Base-by-base conservation (phyloP, 2,329 filamentous ascomycete genomes). In the Ilyonectria robusta region DNA sequence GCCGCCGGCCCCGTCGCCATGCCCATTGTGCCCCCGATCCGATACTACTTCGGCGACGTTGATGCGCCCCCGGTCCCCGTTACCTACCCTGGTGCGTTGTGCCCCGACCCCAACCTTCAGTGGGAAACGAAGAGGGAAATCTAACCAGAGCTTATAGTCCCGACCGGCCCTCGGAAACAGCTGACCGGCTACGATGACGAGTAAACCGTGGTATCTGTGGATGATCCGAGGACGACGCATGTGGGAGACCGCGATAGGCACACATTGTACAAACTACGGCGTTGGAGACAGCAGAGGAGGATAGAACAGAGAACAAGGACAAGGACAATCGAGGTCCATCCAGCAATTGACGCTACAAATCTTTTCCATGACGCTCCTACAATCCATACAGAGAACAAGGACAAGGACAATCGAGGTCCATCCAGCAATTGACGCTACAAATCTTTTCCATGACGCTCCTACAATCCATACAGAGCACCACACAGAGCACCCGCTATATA, bases 41-140 rank as follows among this genome's bases (percentile, higher is more conserved):
- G 95, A 80, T 83, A 85, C 69, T 86, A 84, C 70, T 81, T 97
- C 64, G 95, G 95, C 75, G 94, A 97, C 79, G 84, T 90, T 74
- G 88, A 91, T 75, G 88, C 92, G 70, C 84, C 89, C 70, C 88
- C 86, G 64, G 91, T 98, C 71, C 96, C 96, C 35, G 84, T 95
- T 81, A 97, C 94, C 79, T 99, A 98, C 86, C 96, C 96, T 67
- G 89, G 95, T 98, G 89, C 81, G 94, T 88, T 62, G 10, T 42
- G 23, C 50, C 51, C 35, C 19, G 17, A n/a, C 33, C 44, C 40
- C 31, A 13, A 46, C 40, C 40, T 42, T 7, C 15, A 17, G n/a
- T 6, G 17, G 40, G 23, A 48, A 8, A 6, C 37, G n/a, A 48
- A n/a, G 51, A 51, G 42, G 44, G 40, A 60, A 50, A 53, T 44